Percentiles rank a stretch among this genome's conserved stretches.
Evolutionary conservation across 768 basidiomycete species (phyloP).

Genomic region (Nidularia pulvinata): DNA sequence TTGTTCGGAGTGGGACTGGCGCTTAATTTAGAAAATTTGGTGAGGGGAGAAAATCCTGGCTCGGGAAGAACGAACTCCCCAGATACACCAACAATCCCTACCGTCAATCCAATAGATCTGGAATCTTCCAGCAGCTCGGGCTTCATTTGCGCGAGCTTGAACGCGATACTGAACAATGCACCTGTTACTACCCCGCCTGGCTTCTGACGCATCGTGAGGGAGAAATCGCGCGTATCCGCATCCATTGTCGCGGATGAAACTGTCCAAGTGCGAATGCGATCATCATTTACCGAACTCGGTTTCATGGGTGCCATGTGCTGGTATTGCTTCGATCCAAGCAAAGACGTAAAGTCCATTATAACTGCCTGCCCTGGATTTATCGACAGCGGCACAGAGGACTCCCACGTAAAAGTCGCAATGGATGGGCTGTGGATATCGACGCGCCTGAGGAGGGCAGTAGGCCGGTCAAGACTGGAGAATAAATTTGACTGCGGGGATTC

Average conservation of each 20-base stretch:
- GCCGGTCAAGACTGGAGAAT: constrained; percentile 21
- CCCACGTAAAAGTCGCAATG: constrained; percentile 58
- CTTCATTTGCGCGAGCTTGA: constrained; percentile 32
- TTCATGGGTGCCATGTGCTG: constrained; percentile 49
- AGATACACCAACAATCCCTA: not conserved
- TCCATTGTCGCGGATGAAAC: constrained; percentile 35
- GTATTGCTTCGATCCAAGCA: constrained; percentile 46
- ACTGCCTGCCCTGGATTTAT: constrained; percentile 50
- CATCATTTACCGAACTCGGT: constrained; percentile 51
- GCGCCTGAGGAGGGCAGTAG: constrained; percentile 30
- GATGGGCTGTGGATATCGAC: constrained; percentile 42
- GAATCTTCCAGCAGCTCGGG: constrained; percentile 30
- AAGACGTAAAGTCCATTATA: constrained; percentile 50
- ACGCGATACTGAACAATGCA: constrained; percentile 48
- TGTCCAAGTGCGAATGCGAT: constrained; percentile 67
- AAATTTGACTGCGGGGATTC: constrained; percentile 28
- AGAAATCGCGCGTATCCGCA: constrained; percentile 19
- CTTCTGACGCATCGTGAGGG: constrained; percentile 57
- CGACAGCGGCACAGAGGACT: constrained; percentile 23
- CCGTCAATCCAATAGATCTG: not conserved
- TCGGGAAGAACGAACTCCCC: constrained; percentile 5
- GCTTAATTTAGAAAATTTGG: not conserved
- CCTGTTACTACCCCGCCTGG: constrained; percentile 54
- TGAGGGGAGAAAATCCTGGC: constrained; percentile 6
- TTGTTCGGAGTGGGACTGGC: constrained; percentile 9